Evolutionary conservation across 106 monocot species (phyloP).

Genomic region (Dioscorea dumetorum): DNA sequence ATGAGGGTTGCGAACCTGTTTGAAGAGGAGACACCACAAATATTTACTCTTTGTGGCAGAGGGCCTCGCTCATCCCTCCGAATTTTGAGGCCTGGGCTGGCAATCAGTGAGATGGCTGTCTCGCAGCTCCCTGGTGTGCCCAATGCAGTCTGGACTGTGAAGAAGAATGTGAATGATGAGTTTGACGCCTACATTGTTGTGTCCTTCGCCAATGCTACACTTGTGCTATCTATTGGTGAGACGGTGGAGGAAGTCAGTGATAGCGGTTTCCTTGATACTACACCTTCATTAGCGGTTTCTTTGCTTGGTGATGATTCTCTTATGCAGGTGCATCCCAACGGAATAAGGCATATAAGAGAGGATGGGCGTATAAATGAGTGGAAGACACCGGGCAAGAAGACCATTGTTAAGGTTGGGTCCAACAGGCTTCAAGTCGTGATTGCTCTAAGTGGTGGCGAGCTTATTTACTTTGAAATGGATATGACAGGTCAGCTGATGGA

Average conservation of each 20-base stretch:
- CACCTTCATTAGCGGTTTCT: slow-evolving; percentile 84
- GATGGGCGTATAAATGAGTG: slow-evolving; percentile 98
- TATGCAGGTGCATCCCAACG: slow-evolving; percentile 99
- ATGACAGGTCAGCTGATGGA: slow-evolving; percentile 96
- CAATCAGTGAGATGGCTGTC: slow-evolving; percentile 91
- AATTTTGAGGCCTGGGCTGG: slow-evolving; percentile 79
- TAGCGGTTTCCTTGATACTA: slow-evolving; percentile 89
- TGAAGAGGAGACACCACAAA: slow-evolving; percentile 94
- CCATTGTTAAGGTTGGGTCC: slow-evolving; percentile 92
- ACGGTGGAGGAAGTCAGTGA: slow-evolving; percentile 97
- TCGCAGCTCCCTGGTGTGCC: slow-evolving; percentile 81
- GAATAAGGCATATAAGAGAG: slow-evolving; percentile 92
- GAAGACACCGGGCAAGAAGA: slow-evolving; percentile 99
- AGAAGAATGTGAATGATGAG: slow-evolving; percentile 88
- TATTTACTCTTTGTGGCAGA: slow-evolving; percentile 79
- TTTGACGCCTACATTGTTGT: slow-evolving; percentile 99
- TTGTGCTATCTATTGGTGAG: slow-evolving; percentile 97
- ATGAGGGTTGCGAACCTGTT: slow-evolving; percentile 88
- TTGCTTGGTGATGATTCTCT: slow-evolving; percentile 91
- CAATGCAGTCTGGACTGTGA: slow-evolving; percentile 96
- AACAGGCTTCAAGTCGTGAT: slow-evolving; percentile 96
- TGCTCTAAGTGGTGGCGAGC: slow-evolving; percentile 95
- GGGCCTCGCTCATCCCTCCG: slow-evolving; percentile 78
- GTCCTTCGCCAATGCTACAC: slow-evolving; percentile 83
- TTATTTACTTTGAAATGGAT: slow-evolving; percentile 98